phyloP scores from a whole-genome alignment of 1,284 basidiomycete species.

The Cryptococcus deneoformans region DNA sequence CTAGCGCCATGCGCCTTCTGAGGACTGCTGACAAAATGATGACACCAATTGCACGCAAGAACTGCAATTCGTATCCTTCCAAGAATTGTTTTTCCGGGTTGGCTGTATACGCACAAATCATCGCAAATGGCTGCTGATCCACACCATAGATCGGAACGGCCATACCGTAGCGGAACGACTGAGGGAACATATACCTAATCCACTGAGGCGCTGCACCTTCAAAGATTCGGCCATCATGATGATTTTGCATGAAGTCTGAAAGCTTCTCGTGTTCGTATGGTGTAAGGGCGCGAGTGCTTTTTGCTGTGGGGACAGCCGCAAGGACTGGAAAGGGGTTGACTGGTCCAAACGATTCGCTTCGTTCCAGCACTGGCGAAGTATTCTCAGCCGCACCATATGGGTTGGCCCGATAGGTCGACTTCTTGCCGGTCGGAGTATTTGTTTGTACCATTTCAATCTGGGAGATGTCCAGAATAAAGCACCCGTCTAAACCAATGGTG shows the following conservation, averaged over 20 bases:
- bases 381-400: constrained; percentile 34
- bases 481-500: constrained; percentile 88
- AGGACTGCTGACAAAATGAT: constrained; percentile 92
- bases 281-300: constrained; percentile 52
- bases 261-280: constrained; percentile 69
- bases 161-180: constrained; percentile 77
- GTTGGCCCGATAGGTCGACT: constrained; percentile 54
- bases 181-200: constrained; percentile 73
- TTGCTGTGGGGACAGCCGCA: constrained; percentile 20
- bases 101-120: constrained; percentile 84
- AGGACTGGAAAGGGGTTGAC: constrained; percentile 39
- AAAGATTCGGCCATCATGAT: constrained; percentile 79
- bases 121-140: constrained; percentile 87
- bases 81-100: constrained; percentile 75
- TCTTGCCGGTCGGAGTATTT: constrained; percentile 17
- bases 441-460: constrained; percentile 81
- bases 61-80: constrained; percentile 90
- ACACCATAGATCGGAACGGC: constrained; percentile 91
- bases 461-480: constrained; percentile 85
- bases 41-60: constrained; percentile 82
- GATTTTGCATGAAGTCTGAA: constrained; percentile 68
- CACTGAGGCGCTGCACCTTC: constrained; percentile 76
- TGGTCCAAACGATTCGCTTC: constrained; percentile 32
- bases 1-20: constrained; percentile 87
- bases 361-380: constrained; percentile 30